Evolutionary conservation across 2,329 filamentous ascomycete species (phyloP), one percentile per base, ranked within the genome.

Genomic region (Penicillium paneum): DNA sequence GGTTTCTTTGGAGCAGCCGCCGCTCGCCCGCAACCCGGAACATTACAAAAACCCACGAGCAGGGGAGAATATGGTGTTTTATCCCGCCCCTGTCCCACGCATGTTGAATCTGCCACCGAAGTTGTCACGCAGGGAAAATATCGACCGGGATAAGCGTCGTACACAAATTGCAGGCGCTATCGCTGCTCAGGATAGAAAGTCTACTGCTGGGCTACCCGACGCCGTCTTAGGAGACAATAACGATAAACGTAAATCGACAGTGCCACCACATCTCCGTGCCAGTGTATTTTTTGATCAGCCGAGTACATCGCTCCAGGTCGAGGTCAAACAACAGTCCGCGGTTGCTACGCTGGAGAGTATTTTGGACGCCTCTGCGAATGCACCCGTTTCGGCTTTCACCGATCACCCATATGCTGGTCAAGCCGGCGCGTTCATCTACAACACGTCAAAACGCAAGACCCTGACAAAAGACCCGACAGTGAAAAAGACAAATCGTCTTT

Each of bases 31-130:
- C 51, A 65, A 72, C 46, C 65, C 72, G 12, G 64, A 72, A 57
- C 64, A 68, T 24, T 75, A 73, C 61, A 68, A 71, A 47, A 69
- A 75, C 52, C 70, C 74, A 3, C 69, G 67, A 46, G 87, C 87
- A 1, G 87, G 85, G 5, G 85, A 93, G 61, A 80, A 86, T 63
- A 96, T 97, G 90, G 84, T 96, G 10, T 97, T 88, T 74, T 99
- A 99, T 71, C 94, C 94, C 13, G 94, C 94, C 3, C 92, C 91
- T 1, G 94, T 99, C 3, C 94, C 94, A 3, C 87, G 89, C 58
- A 92, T 96, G 86, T 81, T 99, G 54, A 97, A 96, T 65, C 77
- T 99, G 12, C 94, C 94, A 0, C 91, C 91, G 41, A 89, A 91
- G 64, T 77, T 97, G 47, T 96, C 92, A 1, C 89, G 87, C 64